Base-by-base conservation (phyloP, 345 rosid species). In the Corchorus olitorius region DNA sequence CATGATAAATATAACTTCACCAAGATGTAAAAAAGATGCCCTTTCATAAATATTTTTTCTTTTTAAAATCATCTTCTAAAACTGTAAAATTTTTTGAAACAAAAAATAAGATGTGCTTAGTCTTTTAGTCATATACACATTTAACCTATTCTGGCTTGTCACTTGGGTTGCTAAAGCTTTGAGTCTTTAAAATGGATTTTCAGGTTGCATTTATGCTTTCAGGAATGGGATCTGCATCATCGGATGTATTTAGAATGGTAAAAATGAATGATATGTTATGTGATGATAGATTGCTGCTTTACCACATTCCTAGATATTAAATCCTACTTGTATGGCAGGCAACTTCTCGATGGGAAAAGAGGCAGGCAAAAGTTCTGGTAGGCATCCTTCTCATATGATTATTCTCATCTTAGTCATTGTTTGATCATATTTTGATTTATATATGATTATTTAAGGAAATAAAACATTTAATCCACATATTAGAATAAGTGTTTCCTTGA, bases 181-280 rank as follows among this genome's bases (percentile, higher is more conserved):
- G 16, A 8, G 35, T 45, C 79, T 72, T 50, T 74, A 20, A 62
- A 64, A 82, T 81, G 79, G 62, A 72, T 85, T 79, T 77, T 72
- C 89, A 93, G 99, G 99, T 93, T 54, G 99, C 89, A 71, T 71
- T 95, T 70, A 93, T 95, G 99, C 99, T 95, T 78, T 88, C 99
- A 41, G 99, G 99, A 77, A 93, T 95, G 99, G 99, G 98, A 65
- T 80, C 94, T 49, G 89, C 82, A 62, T 82, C 89, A 3, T 64
- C 80, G 5, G 97, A 95, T 75, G 95, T 93, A 79, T 95, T 95
- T 85, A 87, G 97, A 85, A 85, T 88, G 92, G 98, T 95, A 85
- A 89, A 90, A 81, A 5, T 61, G 41, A 39, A 35, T 41, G 4
- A 35, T n/a, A 14, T 2, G 7, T 70, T 34, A 17, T 52, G 27